Evolutionary conservation across 2,329 filamentous ascomycete genomes (phyloP), one percentile per base, ranked within the genome.

Genomic region (Fusarium phyllophilum): DNA sequence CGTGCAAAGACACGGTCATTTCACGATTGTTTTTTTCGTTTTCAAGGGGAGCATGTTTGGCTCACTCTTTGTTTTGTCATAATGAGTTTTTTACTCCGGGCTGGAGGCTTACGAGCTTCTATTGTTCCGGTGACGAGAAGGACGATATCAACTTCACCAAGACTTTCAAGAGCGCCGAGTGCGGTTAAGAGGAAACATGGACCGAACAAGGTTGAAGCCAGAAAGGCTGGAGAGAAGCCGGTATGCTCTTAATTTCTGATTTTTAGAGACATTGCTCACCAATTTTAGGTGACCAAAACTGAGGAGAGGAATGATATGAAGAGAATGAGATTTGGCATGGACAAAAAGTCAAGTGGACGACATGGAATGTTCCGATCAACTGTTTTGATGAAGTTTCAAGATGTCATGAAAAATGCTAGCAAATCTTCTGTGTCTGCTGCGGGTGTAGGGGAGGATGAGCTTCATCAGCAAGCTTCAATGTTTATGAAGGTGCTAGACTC

Each of bases 401-500:
- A 60, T 4, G 75, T 86, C 18, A 63, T 87, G 29, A 73, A 75
- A 18, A 62, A 73, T 0, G 64, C 81, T 8, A 45, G 45, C 36
- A 76, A 78, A 6, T 67, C 76, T 2, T 56, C 77, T 2, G 73
- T 78, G 7, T 78, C 77, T 14, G 31, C 73, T 17, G 69, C 73
- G n/a, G 79, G 80, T 17, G 61, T 81, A 22, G 76, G 81, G 46
- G 79, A 82, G 56, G 73, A 82, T 57, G 84, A 87, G 59, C 78
- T 89, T 24, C 82, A 85, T 41, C 81, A 80, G 14, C 85, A 89
- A 70, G 81, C 82, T 10, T 77, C 77, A 13, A 76, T 85, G 14
- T 90, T 90, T 77, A 83, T 83, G 75, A 78, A 81, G 29, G 78
- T 83, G 8, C 75, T 90, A 34, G 79, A 84, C 26, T 80, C 82